These are phyloP conservation scores for Kodamaea neixiangensis DNA, from an alignment of 805 yeast genomes.

Conservation along the genomic window DNA sequence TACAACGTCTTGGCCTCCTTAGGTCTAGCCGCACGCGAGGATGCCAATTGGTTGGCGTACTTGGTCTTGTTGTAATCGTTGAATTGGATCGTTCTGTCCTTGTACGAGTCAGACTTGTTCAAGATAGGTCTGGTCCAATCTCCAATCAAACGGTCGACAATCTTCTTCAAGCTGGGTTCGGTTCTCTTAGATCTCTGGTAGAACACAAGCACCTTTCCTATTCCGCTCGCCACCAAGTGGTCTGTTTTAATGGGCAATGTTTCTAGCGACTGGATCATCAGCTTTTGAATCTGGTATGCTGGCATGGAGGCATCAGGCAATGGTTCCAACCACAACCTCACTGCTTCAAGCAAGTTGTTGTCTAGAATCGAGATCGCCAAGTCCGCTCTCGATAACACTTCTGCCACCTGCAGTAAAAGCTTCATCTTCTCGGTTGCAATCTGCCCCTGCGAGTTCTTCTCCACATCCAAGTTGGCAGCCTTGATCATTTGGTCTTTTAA, in stretches of 20 bases:
- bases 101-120: slow-evolving; percentile 92
- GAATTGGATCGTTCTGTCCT: slow-evolving; percentile 75
- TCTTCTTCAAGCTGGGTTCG: slow-evolving; percentile 80
- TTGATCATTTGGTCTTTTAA: slow-evolving; percentile 88
- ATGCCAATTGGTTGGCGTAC: slow-evolving; percentile 44
- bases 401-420: slow-evolving; percentile 76
- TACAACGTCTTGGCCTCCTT: slow-evolving; percentile 61
- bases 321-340: slow-evolving; percentile 97
- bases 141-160: slow-evolving; percentile 88
- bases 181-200: slow-evolving; percentile 90
- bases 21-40: slow-evolving; percentile 30
- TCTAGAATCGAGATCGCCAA: slow-evolving; percentile 91
- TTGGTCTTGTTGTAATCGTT: slow-evolving; percentile 66
- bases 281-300: slow-evolving; percentile 94
- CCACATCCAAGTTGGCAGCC: slow-evolving; percentile 77
- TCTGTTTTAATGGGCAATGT: slow-evolving; percentile 92
- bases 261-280: slow-evolving; percentile 70
- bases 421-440: slow-evolving; percentile 79
- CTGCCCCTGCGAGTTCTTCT: slow-evolving; percentile 55
- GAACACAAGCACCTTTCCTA: slow-evolving; percentile 91
- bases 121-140: slow-evolving; percentile 99
- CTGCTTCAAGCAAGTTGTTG: slow-evolving; percentile 89
- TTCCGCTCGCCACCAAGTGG: slow-evolving; percentile 90
- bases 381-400: slow-evolving; percentile 74
- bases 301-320: slow-evolving; percentile 97